phyloP scores from a whole-genome alignment of 495 filamentous ascomycete species.

The Cudoniella acicularis region DNA sequence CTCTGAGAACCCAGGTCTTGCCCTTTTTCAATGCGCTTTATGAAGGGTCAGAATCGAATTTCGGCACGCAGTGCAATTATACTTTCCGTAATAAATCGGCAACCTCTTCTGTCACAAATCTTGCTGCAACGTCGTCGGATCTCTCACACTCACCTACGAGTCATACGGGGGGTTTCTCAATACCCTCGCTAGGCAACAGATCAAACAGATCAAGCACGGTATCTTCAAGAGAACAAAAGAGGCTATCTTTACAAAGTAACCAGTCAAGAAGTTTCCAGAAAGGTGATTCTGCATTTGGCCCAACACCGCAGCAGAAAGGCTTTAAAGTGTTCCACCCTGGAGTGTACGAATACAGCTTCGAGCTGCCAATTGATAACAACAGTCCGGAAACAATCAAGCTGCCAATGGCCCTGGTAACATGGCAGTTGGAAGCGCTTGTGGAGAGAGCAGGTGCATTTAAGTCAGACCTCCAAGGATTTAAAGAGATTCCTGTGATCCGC shows the following conservation, averaged over 20 bases:
- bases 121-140: slow-evolving; percentile 38
- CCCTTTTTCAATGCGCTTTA: slow-evolving; percentile 79
- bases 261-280: slow-evolving; percentile 86
- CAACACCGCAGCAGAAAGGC: slow-evolving; percentile 74
- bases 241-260: slow-evolving; percentile 73
- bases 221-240: slow-evolving; percentile 45
- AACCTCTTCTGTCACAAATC: slow-evolving; percentile 25
- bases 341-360: slow-evolving; percentile 92
- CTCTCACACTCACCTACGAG: background rate
- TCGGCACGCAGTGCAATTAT: slow-evolving; percentile 56
- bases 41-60: slow-evolving; percentile 45
- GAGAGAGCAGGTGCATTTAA: slow-evolving; percentile 92
- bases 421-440: slow-evolving; percentile 82
- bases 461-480: slow-evolving; percentile 77
- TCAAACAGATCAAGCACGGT: slow-evolving; percentile 22
- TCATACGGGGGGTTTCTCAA: background rate
- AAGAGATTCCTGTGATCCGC: slow-evolving; percentile 83
- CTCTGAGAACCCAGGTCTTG: slow-evolving; percentile 69
- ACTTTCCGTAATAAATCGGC: slow-evolving; percentile 31
- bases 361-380: slow-evolving; percentile 88
- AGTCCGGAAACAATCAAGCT: slow-evolving; percentile 89
- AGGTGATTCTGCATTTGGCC: slow-evolving; percentile 58
- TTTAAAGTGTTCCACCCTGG: slow-evolving; percentile 88
- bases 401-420: slow-evolving; percentile 82
- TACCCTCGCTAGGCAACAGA: slow-evolving; percentile 12